Percentiles rank a stretch among this genome's conserved stretches.
Evolutionary conservation across 306 rosid species (phyloP).

Genomic region (Cicer yamashitae): DNA sequence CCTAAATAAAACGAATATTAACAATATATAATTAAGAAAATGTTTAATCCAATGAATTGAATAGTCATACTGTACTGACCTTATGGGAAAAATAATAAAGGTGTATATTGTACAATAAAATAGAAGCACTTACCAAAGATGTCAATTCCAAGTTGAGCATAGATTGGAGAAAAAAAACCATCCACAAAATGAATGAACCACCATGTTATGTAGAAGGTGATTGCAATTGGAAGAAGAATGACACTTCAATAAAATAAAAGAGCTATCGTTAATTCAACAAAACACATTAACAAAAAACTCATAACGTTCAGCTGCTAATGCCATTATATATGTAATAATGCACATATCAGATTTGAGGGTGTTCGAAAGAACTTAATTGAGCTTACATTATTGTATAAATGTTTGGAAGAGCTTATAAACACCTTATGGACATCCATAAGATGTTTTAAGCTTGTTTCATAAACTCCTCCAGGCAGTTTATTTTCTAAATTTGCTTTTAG

Average conservation of each 20-base stretch:
- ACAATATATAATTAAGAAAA: not conserved
- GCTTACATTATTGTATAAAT: not conserved
- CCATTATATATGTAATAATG: conserved; percentile 10
- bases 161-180: conserved; percentile 94
- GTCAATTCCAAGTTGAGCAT: conserved; percentile 86
- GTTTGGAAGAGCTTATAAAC: not conserved
- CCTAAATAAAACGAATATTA: conserved; percentile 2
- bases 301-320: conserved; percentile 26
- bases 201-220: conserved; percentile 96
- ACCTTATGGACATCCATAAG: not conserved
- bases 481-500: not conserved
- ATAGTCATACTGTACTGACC: conserved; percentile 3
- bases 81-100: not conserved
- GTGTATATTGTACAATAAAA: conserved; percentile 44
- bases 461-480: not conserved
- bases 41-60: not conserved
- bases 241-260: conserved; percentile 60
- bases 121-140: conserved; percentile 75
- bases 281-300: conserved; percentile 32
- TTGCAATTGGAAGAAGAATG: conserved; percentile 89
- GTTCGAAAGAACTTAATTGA: not conserved
- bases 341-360: not conserved
- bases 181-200: conserved; percentile 99
- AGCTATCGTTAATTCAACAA: conserved; percentile 29
- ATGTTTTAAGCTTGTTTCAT: not conserved